These are phyloP conservation scores for Biscogniauxia mediterranea DNA, from an alignment of 2,329 filamentous ascomycete genomes.

Conservation along the genomic window DNA sequence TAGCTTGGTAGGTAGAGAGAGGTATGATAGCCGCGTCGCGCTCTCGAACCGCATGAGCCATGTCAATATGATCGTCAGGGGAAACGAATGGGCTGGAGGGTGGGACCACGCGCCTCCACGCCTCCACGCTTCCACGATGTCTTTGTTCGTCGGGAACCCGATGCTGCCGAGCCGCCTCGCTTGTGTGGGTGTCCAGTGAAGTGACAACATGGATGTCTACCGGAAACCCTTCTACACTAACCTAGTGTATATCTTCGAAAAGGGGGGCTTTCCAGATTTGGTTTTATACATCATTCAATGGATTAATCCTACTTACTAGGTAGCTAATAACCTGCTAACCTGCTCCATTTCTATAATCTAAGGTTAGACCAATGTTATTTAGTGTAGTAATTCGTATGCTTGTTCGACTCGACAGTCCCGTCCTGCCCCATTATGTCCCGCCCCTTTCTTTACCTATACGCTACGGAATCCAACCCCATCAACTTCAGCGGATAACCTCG, in stretches of 20 bases:
- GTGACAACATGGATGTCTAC: constrained; percentile 19
- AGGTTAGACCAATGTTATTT: constrained; percentile 13
- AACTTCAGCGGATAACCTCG: constrained; percentile 70
- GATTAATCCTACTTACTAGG: constrained; percentile 4
- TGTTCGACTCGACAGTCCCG: too few relatives aligned
- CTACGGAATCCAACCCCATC: constrained; percentile 30
- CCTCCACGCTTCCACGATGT: constrained; percentile 26
- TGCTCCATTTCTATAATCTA: constrained; percentile 2
- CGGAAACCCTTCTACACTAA: neutral
- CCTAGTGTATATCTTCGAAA: too few relatives aligned
- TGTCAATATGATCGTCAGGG: too few relatives aligned
- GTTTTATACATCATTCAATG: neutral
- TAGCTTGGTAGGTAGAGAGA: too few relatives aligned
- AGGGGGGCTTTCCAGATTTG: too few relatives aligned
- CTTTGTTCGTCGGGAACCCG: constrained; percentile 33
- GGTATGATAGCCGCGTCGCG: too few relatives aligned
- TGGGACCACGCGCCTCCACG: constrained; percentile 13
- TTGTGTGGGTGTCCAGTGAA: constrained; percentile 34
- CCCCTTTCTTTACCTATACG: too few relatives aligned
- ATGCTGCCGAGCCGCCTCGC: constrained; percentile 29
- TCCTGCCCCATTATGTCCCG: too few relatives aligned
- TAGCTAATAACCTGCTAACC: too few relatives aligned
- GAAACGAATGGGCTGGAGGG: too few relatives aligned
- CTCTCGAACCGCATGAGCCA: too few relatives aligned
- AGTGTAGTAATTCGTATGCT: constrained; percentile 3